Base-by-base conservation (phyloP, 805 yeast species). In the Yamadazyma akitaensis region DNA sequence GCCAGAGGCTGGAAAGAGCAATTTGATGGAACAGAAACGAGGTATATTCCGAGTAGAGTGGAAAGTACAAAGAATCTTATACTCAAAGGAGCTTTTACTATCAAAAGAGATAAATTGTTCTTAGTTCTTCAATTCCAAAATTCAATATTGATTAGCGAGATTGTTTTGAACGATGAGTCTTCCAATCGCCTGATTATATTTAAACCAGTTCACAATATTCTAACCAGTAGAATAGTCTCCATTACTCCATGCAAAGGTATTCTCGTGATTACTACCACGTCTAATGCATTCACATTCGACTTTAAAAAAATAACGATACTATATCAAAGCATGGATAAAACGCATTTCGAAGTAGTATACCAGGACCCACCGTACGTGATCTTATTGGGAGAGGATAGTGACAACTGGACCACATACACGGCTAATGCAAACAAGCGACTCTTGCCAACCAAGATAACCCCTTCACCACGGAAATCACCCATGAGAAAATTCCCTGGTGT, bases 1-100 rank as follows among this genome's bases (percentile, higher is more conserved):
- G 32, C 42, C 28, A 35, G 14, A 28, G 33, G 43, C 2, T 53
- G 55, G 55, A 49, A 30, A 26, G 55, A 50, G 30, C 16, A n/a
- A 10, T 50, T 43, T 41, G 51, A 49, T 36, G 50, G 51, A 13
- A 17, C 18, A 10, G 37, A 26, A 12, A 16, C 47, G 10, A 25
- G 10, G 2, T 51, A 51, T 24, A 26, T 42, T 25, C 43, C 38
- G 24, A 21, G 30, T n/a, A 37, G 24, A 24, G 36, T 18, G 5
- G 49, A 26, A 7, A 2, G 12, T 6, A 17, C 19, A 1, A 43
- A 41, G 13, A 40, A 36, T 10, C 9, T 38, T 3, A 19, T 13
- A n/a, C 19, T 50, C 14, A 34, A 25, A 26, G 25, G 26, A 7
- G 36, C 44, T 2, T 9, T 19, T 16, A 46, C 37, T n/a, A 16